These are phyloP conservation scores for Gypsophila paniculata DNA, from an alignment of 179 eudicot genomes.

Conservation along the genomic window DNA sequence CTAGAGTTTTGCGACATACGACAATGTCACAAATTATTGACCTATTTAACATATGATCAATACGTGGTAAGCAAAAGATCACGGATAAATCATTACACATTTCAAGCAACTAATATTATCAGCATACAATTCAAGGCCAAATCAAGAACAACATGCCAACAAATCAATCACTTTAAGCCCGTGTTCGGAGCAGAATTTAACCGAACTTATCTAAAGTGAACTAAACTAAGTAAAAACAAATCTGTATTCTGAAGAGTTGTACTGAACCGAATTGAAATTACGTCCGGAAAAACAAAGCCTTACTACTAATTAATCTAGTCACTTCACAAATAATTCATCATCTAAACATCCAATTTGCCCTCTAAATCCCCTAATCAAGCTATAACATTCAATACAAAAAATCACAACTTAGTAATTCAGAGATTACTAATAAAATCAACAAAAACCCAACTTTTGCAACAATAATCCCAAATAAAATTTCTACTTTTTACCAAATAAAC, in stretches of 20 bases:
- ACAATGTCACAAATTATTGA: too few relatives aligned
- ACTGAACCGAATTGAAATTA: too few relatives aligned
- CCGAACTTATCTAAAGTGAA: too few relatives aligned
- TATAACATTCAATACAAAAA: too few relatives aligned
- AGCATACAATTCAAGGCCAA: too few relatives aligned
- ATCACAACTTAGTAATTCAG: background rate
- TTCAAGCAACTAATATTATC: background rate
- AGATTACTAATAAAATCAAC: background rate
- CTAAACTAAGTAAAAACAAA: too few relatives aligned
- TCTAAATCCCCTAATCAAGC: too few relatives aligned
- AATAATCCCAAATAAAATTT: background rate
- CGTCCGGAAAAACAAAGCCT: background rate
- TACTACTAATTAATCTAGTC: background rate
- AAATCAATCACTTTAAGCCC: too few relatives aligned
- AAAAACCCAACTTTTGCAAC: background rate
- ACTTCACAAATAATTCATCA: background rate
- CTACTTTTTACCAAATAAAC: background rate
- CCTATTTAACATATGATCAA: too few relatives aligned
- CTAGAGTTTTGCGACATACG: background rate
- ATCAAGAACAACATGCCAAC: background rate
- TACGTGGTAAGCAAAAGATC: background rate
- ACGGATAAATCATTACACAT: conserved; percentile 1
- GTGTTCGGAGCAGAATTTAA: too few relatives aligned
- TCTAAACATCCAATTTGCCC: too few relatives aligned
- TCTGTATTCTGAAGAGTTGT: too few relatives aligned